Base-by-base conservation (phyloP, 2,329 filamentous ascomycete species). In the Penicillium brevicompactum region DNA sequence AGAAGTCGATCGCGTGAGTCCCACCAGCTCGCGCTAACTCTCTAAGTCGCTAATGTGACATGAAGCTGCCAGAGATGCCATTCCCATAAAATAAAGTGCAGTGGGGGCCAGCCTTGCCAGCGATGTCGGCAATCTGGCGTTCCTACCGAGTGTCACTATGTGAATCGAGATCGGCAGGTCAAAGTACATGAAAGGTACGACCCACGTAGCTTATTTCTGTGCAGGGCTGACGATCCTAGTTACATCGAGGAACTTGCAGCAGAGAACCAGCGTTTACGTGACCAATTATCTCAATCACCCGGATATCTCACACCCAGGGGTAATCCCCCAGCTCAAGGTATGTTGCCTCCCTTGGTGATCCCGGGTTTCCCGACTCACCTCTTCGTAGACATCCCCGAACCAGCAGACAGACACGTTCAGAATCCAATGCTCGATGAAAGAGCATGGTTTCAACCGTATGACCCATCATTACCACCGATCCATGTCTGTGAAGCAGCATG, bases 401-500 rank as follows among this genome's bases (percentile, higher is more conserved):
- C 27, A 13, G 30, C 53, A 31, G 56, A 55, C 31, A 49, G 51
- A 5, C 50, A 51, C 46, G 57, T 64, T 14, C 54, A 62, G 16
- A 66, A 62, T 27, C 57, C 55, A 42, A 51, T 64, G 27, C 43
- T 60, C 10, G 59, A 64, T 7, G 64, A 66, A 21, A 51, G 52
- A n/a, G 56, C 58, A 41, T 69, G 59, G 66, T 67, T 63, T 22
- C 55, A 62, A 21, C 53, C 52, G 10, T 51, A 60, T 6, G 59
- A 60, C 18, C 40, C 51, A 7, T 61, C 55, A 30, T 57, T 54
- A 49, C 57, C 57, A 21, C 60, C 59, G n/a, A 62, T 63, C 18
- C 65, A 69, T 44, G 58, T 67, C 13, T 60, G 64, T 14, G 66
- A 67, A 57, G 66, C 65, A 43, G 65, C 64, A 21, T 67, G 64